Conservation (phyloP, 768 basidiomycete species). For the Lanmaoa pseudosensibilis region DNA sequence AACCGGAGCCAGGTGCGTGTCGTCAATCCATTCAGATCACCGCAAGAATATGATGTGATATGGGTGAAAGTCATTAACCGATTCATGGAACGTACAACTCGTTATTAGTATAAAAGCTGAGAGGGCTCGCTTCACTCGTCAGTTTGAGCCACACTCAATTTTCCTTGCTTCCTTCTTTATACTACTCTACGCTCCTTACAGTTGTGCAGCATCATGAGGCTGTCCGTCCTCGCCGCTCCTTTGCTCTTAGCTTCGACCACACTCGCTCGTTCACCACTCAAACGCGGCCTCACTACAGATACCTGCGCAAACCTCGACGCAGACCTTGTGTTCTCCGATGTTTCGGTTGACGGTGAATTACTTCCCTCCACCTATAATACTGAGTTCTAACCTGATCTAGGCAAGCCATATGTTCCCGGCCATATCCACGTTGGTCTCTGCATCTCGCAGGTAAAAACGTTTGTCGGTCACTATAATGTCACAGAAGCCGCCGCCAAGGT, state of each 20-base stretch:
- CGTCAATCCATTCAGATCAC: background rate
- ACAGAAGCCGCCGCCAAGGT: constrained; percentile 23
- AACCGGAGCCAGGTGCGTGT: background rate
- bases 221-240: constrained; percentile 12
- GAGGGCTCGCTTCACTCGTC: background rate
- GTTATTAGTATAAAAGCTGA: constrained; percentile 8
- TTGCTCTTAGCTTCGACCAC: constrained; percentile 17
- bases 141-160: background rate
- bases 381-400: constrained; percentile 1
- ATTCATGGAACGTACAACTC: background rate
- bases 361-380: too few relatives aligned
- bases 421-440: constrained; percentile 32
- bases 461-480: constrained; percentile 26
- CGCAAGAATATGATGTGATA: constrained; percentile 6
- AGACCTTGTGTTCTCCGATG: constrained; percentile 20
- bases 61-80: constrained; percentile 8
- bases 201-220: constrained; percentile 15
- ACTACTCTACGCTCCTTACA: background rate
- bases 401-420: constrained; percentile 23
- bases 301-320: constrained; percentile 17
- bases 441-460: constrained; percentile 24
- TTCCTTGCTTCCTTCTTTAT: background rate
- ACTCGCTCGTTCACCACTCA: constrained; percentile 17
- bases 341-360: constrained; percentile 8
- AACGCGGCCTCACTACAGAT: constrained; percentile 8